Evolutionary conservation across 768 basidiomycete genomes (phyloP).

Genomic region (Cubamyces lactineus): DNA sequence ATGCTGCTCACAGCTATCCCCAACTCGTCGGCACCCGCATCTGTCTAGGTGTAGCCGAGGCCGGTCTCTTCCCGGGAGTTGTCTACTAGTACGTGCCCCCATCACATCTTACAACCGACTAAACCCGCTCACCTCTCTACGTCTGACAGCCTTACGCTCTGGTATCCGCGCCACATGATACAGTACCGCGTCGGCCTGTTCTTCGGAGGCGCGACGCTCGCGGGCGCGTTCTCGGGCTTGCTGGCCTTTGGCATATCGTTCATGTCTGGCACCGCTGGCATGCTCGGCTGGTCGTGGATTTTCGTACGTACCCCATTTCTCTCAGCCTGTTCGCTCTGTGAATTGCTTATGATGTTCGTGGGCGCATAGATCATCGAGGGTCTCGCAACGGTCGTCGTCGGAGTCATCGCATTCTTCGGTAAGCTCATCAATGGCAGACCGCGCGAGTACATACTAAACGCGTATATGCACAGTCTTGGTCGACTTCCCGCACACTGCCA

Average conservation of each 20-base stretch:
- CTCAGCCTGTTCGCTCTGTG: background rate
- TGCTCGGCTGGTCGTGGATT: constrained; percentile 40
- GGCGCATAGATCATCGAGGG: constrained; percentile 49
- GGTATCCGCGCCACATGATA: constrained; percentile 36
- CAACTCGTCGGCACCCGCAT: constrained; percentile 61
- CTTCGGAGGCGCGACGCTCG: constrained; percentile 33
- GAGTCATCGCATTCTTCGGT: constrained; percentile 36
- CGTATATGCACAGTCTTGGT: constrained; percentile 48
- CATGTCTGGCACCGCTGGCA: constrained; percentile 35
- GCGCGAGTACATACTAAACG: constrained; percentile 11
- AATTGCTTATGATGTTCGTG: background rate
- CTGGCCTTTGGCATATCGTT: constrained; percentile 41
- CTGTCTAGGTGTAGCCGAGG: constrained; percentile 67
- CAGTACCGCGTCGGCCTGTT: constrained; percentile 34
- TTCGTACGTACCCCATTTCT: constrained; percentile 28
- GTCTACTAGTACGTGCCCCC: constrained; percentile 60
- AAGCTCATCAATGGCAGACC: too few species aligned
- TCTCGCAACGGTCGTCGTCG: constrained; percentile 57
- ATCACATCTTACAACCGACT: background rate
- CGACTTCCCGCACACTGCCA: constrained; percentile 61
- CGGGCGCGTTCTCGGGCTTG: constrained; percentile 36
- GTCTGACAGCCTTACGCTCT: constrained; percentile 28
- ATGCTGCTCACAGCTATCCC: constrained; percentile 47
- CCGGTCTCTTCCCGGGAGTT: constrained; percentile 74
- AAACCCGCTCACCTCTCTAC: background rate